phyloP scores from a whole-genome alignment of 805 yeast species.

The Wickerhamiella spandovensis region DNA sequence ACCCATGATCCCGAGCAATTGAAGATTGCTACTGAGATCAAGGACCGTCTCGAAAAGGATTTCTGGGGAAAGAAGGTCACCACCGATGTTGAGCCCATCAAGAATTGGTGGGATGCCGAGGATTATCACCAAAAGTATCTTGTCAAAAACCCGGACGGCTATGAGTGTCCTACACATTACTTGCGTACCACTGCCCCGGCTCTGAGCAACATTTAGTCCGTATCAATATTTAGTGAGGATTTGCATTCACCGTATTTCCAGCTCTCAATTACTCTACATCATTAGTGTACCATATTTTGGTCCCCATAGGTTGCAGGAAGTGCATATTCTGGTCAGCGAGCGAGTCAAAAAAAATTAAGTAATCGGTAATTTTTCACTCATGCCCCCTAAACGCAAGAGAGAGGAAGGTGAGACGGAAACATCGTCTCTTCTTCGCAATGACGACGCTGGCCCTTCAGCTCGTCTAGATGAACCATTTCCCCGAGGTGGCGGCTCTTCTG shows the following conservation, averaged over 20 bases:
- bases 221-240: no score
- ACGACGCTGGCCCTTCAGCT: conserved; percentile 2
- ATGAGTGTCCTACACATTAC: conserved; percentile 83
- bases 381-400: conserved; percentile 10
- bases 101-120: conserved; percentile 83
- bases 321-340: no score
- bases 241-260: no score
- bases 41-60: conserved; percentile 46
- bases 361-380: background rate
- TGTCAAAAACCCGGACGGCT: conserved; percentile 68
- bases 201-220: background rate
- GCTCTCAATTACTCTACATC: no score
- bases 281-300: no score
- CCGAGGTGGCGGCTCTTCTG: conserved; percentile 73
- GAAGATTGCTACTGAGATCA: conserved; percentile 30
- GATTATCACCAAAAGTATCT: conserved; percentile 82
- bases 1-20: conserved; percentile 42
- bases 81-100: conserved; percentile 56
- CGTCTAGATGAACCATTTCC: conserved; percentile 56
- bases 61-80: conserved; percentile 65
- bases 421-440: conserved; percentile 8
- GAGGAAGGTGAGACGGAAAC: background rate
- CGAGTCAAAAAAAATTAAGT: background rate
- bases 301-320: no score
- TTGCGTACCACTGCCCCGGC: conserved; percentile 35